Percentiles rank a stretch among this genome's conserved stretches.
Evolutionary conservation across 2,329 filamentous ascomycete species (phyloP).

Genomic region (Exophiala lecanii-corni): DNA sequence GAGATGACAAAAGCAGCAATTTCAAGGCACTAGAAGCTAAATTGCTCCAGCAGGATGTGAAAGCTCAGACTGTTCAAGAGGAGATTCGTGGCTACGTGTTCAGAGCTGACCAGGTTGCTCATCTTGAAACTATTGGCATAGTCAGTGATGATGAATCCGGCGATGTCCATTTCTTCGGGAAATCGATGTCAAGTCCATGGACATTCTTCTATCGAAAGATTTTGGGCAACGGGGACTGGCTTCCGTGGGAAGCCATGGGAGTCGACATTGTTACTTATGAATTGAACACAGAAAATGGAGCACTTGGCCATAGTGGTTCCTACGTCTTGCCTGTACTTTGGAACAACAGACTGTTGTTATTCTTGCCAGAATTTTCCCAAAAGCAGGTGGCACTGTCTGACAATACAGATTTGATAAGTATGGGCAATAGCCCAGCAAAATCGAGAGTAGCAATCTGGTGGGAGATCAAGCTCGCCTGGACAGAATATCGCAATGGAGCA

Average conservation of each 20-base stretch:
- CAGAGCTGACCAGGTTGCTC: constrained; percentile 3
- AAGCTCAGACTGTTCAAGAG: constrained; percentile 2
- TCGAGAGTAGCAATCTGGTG: no score
- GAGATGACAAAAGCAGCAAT: constrained; percentile 31
- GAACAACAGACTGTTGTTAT: constrained; percentile 19
- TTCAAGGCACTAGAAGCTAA: constrained; percentile 27
- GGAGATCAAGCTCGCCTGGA: no score
- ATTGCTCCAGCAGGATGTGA: constrained; percentile 27
- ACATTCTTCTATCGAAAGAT: not conserved
- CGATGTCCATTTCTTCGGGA: not conserved
- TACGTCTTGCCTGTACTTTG: constrained; percentile 22
- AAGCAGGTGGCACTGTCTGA: no score
- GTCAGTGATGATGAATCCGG: no score
- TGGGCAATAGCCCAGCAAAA: no score
- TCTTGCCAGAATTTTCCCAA: no score
- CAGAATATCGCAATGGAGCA: no score
- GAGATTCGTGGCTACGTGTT: constrained; percentile 24
- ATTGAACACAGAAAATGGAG: not conserved
- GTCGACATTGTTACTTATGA: constrained; percentile 1
- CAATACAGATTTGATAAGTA: no score
- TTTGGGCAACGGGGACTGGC: not conserved
- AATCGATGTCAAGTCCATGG: not conserved
- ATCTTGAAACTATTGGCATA: not conserved
- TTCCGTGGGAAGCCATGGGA: not conserved
- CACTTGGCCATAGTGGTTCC: constrained; percentile 7